A percentile compares a stretch with the other conserved stretches of the same genome.
Evolutionary conservation across 352 stramenopile genomes (phyloP).

Genomic region (Globisporangium orthogonon): DNA sequence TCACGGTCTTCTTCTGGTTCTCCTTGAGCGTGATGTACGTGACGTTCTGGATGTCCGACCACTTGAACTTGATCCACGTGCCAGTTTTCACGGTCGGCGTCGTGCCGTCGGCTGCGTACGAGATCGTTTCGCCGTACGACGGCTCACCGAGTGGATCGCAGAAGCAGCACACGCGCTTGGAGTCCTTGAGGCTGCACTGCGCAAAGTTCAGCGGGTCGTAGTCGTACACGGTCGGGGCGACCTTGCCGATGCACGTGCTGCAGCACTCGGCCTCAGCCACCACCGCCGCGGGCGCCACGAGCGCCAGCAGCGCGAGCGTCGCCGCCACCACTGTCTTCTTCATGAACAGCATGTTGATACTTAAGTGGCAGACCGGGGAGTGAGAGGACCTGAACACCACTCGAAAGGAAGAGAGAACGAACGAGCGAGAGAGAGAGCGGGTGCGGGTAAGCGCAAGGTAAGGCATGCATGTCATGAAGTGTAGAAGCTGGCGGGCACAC

Average conservation of each 20-base stretch:
- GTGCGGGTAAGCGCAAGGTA: no score
- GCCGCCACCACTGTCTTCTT: background rate
- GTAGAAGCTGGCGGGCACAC: no score
- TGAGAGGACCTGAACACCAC: background rate
- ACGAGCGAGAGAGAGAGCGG: no score
- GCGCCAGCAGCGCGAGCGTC: background rate
- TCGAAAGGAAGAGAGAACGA: background rate
- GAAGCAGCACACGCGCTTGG: constrained; percentile 55
- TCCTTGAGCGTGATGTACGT: constrained; percentile 61
- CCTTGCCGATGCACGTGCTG: constrained; percentile 64
- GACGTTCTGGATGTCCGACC: constrained; percentile 42
- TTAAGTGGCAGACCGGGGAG: background rate
- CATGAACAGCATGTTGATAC: background rate
- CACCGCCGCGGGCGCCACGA: background rate
- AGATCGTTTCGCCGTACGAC: constrained; percentile 13
- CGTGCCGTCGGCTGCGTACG: constrained; percentile 31
- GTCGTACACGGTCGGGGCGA: constrained; percentile 31
- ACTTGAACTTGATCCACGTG: constrained; percentile 55
- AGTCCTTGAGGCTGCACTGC: constrained; percentile 30
- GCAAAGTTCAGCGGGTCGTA: constrained; percentile 63
- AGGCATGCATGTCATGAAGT: no score
- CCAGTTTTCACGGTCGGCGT: constrained; percentile 45
- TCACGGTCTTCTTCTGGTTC: constrained; percentile 55
- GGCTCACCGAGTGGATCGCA: constrained; percentile 36
- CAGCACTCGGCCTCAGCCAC: constrained; percentile 28